A percentile compares a stretch with the other conserved stretches of the same genome.
phyloP scores from a whole-genome alignment of 371 early-diverging fungal species.

The Entomophthora muscae region DNA sequence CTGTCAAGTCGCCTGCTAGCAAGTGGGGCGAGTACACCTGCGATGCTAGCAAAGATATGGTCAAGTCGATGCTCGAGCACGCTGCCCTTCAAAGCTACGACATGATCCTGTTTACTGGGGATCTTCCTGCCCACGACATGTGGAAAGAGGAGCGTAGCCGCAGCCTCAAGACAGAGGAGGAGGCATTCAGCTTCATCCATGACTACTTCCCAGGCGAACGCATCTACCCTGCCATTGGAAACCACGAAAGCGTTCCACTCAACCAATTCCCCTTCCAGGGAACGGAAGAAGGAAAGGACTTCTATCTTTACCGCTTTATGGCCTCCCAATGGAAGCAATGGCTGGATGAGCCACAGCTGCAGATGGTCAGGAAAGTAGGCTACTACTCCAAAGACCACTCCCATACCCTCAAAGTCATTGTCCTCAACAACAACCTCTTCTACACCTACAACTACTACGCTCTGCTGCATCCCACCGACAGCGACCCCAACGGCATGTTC shows the following conservation, averaged over 20 bases:
- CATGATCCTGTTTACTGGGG: slow-evolving; percentile 37
- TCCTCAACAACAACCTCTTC: slow-evolving; percentile 11
- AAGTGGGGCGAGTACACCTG: slow-evolving; percentile 15
- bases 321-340: slow-evolving; percentile 12
- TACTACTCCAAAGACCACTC: slow-evolving; percentile 11
- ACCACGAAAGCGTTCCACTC: slow-evolving; percentile 12
- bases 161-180: slow-evolving; percentile 20
- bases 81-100: slow-evolving; percentile 19
- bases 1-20: slow-evolving; percentile 11
- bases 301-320: slow-evolving; percentile 1
- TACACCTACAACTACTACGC: slow-evolving; percentile 7
- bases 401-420: slow-evolving; percentile 9
- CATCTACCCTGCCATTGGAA: slow-evolving; percentile 19
- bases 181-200: slow-evolving; percentile 10
- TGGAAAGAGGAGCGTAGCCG: slow-evolving; percentile 21
- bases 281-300: not conserved
- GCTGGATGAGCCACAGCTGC: slow-evolving; percentile 2
- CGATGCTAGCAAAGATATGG: slow-evolving; percentile 22
- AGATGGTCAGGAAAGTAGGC: slow-evolving; percentile 7
- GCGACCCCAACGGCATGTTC: slow-evolving; percentile 12
- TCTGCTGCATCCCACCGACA: not conserved
- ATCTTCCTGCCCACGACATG: slow-evolving; percentile 40
- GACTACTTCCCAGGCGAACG: slow-evolving; percentile 13
- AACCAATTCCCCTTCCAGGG: slow-evolving; percentile 12
- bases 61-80: slow-evolving; percentile 21